These are phyloP conservation scores for Ochromonas danica DNA, from an alignment of 108 stramenopile genomes.

Conservation along the genomic window DNA sequence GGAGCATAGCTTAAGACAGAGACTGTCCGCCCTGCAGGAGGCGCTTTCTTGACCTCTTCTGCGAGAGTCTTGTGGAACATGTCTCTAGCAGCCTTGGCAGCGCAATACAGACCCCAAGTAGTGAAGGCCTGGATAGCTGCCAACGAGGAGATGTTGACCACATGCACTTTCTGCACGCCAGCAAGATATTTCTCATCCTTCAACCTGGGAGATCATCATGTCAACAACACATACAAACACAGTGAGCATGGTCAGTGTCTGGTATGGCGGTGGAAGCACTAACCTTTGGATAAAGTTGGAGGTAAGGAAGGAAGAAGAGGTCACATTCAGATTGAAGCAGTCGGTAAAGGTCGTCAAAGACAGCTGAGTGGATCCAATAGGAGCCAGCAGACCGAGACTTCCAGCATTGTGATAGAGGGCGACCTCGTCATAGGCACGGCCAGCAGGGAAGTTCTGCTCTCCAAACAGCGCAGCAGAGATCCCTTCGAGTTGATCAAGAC, in stretches of 20 bases:
- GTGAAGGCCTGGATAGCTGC: constrained; percentile 49
- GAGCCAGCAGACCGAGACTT: constrained; percentile 41
- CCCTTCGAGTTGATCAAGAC: too few species aligned
- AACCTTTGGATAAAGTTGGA: constrained; percentile 42
- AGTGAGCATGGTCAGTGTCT: too few species aligned
- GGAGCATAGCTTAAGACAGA: constrained; percentile 56
- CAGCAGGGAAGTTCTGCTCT: too few species aligned
- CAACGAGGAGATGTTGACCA: constrained; percentile 56
- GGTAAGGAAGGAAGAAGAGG: constrained; percentile 44
- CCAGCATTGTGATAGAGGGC: constrained; percentile 57
- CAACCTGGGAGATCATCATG: neutral
- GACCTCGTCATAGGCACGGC: constrained; percentile 22
- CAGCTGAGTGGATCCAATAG: constrained; percentile 33
- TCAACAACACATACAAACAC: too few species aligned
- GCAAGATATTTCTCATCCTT: neutral
- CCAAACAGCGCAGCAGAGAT: too few species aligned
- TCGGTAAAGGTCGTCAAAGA: constrained; percentile 28
- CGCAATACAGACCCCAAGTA: constrained; percentile 51
- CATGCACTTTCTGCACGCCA: too few species aligned
- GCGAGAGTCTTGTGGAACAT: constrained; percentile 54
- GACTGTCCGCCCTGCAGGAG: neutral
- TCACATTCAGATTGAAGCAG: constrained; percentile 50
- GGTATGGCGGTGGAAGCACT: too few species aligned
- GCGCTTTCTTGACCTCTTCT: constrained; percentile 31
- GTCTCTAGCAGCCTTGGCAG: constrained; percentile 56